Conservation (phyloP, 805 yeast genomes). For the Ogataea salicorniae region DNA sequence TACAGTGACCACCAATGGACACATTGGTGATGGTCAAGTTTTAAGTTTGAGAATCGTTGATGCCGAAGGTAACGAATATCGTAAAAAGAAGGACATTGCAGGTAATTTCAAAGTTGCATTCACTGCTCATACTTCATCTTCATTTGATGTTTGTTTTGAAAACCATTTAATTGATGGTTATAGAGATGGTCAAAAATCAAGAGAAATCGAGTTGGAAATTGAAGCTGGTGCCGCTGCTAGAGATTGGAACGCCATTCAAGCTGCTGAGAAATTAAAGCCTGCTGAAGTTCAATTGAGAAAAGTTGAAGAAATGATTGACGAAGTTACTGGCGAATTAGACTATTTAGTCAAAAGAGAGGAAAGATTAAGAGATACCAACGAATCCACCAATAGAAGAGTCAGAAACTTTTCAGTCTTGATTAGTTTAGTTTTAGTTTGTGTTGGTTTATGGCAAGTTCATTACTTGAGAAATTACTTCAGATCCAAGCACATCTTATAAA, state of each 20-base stretch:
- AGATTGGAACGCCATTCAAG: constrained; percentile 95
- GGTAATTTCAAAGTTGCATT: constrained; percentile 75
- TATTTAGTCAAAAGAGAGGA: constrained; percentile 87
- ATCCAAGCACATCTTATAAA: constrained; percentile 68
- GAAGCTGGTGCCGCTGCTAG: constrained; percentile 97
- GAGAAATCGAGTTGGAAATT: constrained; percentile 84
- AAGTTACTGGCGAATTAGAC: constrained; percentile 71
- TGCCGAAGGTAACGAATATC: constrained; percentile 79
- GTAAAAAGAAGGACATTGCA: constrained; percentile 68
- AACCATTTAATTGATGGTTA: constrained; percentile 44
- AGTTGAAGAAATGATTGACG: constrained; percentile 80
- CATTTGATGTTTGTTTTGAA: constrained; percentile 88
- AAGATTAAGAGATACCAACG: constrained; percentile 93
- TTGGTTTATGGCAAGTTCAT: constrained; percentile 90
- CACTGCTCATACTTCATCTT: constrained; percentile 75
- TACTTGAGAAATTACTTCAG: constrained; percentile 91
- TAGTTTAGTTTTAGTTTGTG: constrained; percentile 60
- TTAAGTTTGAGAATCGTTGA: constrained; percentile 67
- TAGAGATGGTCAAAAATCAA: constrained; percentile 39
- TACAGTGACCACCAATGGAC: constrained; percentile 68
- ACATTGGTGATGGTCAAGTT: constrained; percentile 80
- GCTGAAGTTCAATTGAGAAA: constrained; percentile 85
- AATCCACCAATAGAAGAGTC: constrained; percentile 90
- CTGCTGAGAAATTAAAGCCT: constrained; percentile 89
- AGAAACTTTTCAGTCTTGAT: constrained; percentile 76